Evolutionary conservation across 805 yeast genomes (phyloP), one percentile per base, ranked within the genome.

Genomic region (Hanseniaspora occidentalis): DNA sequence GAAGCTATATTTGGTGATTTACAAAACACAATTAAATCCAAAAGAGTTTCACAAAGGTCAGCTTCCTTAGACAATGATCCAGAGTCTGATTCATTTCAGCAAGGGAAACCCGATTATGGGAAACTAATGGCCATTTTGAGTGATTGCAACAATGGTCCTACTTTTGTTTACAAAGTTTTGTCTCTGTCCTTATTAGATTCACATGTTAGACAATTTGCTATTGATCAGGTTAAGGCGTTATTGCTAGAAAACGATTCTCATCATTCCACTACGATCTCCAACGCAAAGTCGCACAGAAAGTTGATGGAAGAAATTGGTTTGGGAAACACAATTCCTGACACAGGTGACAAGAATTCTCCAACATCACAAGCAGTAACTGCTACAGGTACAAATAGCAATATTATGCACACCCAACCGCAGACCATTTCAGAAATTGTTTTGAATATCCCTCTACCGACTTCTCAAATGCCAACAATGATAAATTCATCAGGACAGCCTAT

Each of bases 221-320:
- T 75, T 18, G 64, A 66, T 38, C 81, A 78, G 56, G 77, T 83
- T 16, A 72, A 84, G 45, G 64, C 70, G 36, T 72, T 78, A 6
- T 62, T 88, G 43, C 61, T 76, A 33, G 81, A 79, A 37, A 58
- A 72, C 50, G 75, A 73, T 43, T 67, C 79, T 29, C 50, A 65
- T 35, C 64, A 70, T 22, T 65, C 61, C 39, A 37, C 26, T 13
- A 37, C 25, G 6, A 31, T 35, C 24, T 37, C 25, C 11, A 31
- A 33, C 24, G 49, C 56, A n/a, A 94, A 83, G 55, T 83, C 81
- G 26, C 84, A 84, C 60, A 83, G 84, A 54, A 76, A 94, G 47
- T 66, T 92, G 43, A 73, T 88, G 71, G 97, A 89, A 50, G 97
- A 89, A 58, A 89, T 86, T 46, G 96, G 96, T 3, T 64, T 88